Evolutionary conservation across 1,284 basidiomycete species (phyloP), one percentile per base, ranked within the genome.

Genomic region (Athelia psychrophila): DNA sequence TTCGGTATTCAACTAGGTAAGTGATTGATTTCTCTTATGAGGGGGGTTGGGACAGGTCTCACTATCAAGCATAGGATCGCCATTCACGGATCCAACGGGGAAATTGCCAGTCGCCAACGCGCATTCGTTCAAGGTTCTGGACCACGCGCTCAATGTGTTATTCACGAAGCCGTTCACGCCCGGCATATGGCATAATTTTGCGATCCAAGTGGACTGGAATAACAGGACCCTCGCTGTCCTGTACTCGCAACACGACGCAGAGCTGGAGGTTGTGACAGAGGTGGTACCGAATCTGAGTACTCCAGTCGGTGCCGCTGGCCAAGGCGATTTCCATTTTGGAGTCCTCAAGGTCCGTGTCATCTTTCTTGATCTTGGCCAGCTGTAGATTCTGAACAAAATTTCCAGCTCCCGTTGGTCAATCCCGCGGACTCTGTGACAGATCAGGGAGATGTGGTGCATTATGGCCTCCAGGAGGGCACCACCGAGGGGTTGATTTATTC

Each of bases 251-350:
- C 70, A 78, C 38, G 69, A 54, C 2, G 38, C 50, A 1, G 62
- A 64, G 0, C 71, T 84, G 6, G 53, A 59, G 42, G 60, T 67
- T 2, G 80, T 81, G 4, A 76, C 74, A 0, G 57, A 63, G 3
- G 62, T 72, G 1, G 59, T 70, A 10, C 62, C 68, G 18, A 84
- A 83, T 60, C 61, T 63, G 44, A 73, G 69, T 22, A 69, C 68
- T 2, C 57, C 67, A 3, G 48, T 60, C 1, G 81, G 79, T 6
- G 56, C 71, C 27, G 64, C 64, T n/a, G 81, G 76, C 1, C 70
- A 76, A 57, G 83, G 81, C 8, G 80, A 84, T 49, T 81, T 80
- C 68, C 81, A 84, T 59, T 75, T 83, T 57, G 79, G 76, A 4
- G 60, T 84, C 1, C 63, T 84, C 44, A 83, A 84, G 73, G 79